Percentiles rank a stretch among this genome's conserved stretches.
These are phyloP conservation scores for Metschnikowia vanudenii DNA, from an alignment of 805 yeast genomes.

Conservation along the genomic window DNA sequence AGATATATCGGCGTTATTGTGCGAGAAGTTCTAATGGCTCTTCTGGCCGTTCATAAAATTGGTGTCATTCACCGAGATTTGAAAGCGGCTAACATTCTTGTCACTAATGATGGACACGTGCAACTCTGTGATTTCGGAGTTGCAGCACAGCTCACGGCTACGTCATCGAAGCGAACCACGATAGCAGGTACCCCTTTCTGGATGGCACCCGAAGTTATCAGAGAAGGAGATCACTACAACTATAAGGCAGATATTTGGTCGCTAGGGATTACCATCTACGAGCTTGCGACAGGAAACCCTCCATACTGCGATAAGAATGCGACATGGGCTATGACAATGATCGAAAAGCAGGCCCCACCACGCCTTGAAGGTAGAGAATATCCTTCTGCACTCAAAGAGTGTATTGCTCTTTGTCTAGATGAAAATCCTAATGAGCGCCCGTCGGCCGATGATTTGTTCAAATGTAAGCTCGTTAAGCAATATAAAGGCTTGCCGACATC, in stretches of 20 bases:
- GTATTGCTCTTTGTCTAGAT: conserved; percentile 87
- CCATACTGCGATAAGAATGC: conserved; percentile 97
- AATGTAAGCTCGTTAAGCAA: conserved; percentile 66
- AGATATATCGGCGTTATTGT: conserved; percentile 77
- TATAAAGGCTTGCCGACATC: conserved; percentile 61
- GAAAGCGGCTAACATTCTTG: conserved; percentile 92
- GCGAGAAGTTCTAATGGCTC: conserved; percentile 76
- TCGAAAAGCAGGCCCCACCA: conserved; percentile 92
- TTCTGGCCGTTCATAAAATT: conserved; percentile 76
- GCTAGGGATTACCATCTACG: conserved; percentile 88
- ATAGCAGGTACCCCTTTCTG: conserved; percentile 97
- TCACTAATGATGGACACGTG: conserved; percentile 85
- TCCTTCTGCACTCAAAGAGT: conserved; percentile 73
- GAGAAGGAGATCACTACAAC: conserved; percentile 86
- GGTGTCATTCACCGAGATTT: conserved; percentile 96
- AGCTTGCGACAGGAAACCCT: conserved; percentile 95
- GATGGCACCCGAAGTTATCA: conserved; percentile 99
- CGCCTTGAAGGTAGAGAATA: conserved; percentile 88
- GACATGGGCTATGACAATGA: conserved; percentile 88
- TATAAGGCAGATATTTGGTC: conserved; percentile 98
- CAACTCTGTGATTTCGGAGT: conserved; percentile 97
- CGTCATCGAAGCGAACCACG: conserved; percentile 78
- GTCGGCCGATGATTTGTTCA: conserved; percentile 77
- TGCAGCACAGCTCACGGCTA: conserved; percentile 85
- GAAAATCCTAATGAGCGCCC: conserved; percentile 90